Percentiles rank a stretch among this genome's conserved stretches.
These are phyloP conservation scores for Sinapis alba DNA, from an alignment of 441 rosid genomes.

Conservation along the genomic window DNA sequence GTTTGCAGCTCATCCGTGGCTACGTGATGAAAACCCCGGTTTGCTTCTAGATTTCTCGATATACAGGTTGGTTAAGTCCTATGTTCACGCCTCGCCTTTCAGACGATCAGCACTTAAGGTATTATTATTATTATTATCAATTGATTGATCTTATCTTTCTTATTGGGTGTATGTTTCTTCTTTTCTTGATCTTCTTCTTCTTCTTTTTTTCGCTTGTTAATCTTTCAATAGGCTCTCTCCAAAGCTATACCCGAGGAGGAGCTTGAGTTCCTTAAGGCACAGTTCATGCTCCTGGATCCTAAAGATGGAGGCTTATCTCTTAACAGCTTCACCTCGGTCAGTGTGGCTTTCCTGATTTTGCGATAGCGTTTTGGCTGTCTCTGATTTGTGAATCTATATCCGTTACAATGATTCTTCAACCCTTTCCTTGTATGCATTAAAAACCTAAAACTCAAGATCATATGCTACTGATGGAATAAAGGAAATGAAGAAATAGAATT, in stretches of 20 bases:
- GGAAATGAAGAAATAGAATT: neutral
- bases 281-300: slow-evolving; percentile 59
- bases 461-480: neutral
- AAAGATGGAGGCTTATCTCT: slow-evolving; percentile 53
- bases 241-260: slow-evolving; percentile 60
- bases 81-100: slow-evolving; percentile 52
- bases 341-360: slow-evolving; percentile 21
- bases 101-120: slow-evolving; percentile 65
- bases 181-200: slow-evolving; percentile 1
- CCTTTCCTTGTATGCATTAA: neutral
- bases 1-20: slow-evolving; percentile 56
- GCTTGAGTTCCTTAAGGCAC: slow-evolving; percentile 52
- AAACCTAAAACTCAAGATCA: neutral
- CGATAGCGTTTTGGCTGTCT: neutral
- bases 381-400: slow-evolving; percentile 64
- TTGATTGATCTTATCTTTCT: slow-evolving; percentile 26
- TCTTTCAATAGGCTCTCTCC: slow-evolving; percentile 41
- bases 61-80: slow-evolving; percentile 58
- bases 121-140: slow-evolving; percentile 1
- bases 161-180: slow-evolving; percentile 12
- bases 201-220: neutral
- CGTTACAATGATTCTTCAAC: slow-evolving; percentile 45
- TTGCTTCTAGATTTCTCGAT: slow-evolving; percentile 59
- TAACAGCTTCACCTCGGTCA: slow-evolving; percentile 51
- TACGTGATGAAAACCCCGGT: slow-evolving; percentile 41